phyloP scores from a whole-genome alignment of 306 rosid species.

The Castanospermum australe region DNA sequence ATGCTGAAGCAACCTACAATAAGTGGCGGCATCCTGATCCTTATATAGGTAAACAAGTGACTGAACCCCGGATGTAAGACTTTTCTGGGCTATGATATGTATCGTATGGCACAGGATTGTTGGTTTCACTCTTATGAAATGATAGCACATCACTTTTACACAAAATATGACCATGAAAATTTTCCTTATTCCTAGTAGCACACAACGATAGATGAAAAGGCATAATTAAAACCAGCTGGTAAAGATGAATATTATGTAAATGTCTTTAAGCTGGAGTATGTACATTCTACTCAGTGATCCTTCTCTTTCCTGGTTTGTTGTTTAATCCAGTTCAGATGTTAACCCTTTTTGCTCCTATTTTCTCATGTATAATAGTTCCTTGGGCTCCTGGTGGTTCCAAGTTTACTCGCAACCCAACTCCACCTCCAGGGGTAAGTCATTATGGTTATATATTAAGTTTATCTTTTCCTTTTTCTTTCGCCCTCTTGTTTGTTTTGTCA shows the following conservation, averaged over 20 bases:
- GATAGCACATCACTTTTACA: neutral
- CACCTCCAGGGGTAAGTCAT: constrained; percentile 85
- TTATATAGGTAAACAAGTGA: constrained; percentile 54
- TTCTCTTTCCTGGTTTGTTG: neutral
- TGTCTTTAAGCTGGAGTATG: neutral
- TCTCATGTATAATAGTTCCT: constrained; percentile 66
- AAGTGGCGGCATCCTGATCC: constrained; percentile 90
- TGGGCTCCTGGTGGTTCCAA: constrained; percentile 99
- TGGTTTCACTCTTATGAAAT: neutral
- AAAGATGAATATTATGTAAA: neutral
- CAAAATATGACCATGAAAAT: neutral
- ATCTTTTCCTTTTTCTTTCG: neutral
- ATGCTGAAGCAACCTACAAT: constrained; percentile 59
- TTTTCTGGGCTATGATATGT: neutral
- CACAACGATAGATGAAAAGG: too few relatives aligned
- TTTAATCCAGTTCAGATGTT: constrained; percentile 5
- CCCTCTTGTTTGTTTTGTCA: neutral
- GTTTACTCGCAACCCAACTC: constrained; percentile 90
- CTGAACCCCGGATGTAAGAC: neutral
- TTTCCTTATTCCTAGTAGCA: neutral
- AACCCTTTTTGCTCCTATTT: neutral
- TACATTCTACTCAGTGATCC: neutral
- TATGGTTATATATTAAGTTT: neutral
- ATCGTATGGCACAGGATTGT: too few relatives aligned
- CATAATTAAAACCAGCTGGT: neutral